These are phyloP conservation scores for Schizosaccharomyces versatilis DNA, from an alignment of 1,139 yeast species.

Conservation along the genomic window DNA sequence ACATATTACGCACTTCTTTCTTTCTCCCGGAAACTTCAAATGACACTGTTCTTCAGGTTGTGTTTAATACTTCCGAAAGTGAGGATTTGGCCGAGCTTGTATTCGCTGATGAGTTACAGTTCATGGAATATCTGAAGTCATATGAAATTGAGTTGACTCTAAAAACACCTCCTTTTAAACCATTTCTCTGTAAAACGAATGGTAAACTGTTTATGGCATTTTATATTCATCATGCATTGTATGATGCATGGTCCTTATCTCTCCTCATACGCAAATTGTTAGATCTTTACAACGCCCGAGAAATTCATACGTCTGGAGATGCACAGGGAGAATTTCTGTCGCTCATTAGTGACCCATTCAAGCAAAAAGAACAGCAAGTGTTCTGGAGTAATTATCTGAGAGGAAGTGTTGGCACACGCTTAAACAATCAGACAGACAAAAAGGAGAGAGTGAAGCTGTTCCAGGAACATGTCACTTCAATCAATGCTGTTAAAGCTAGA, in stretches of 20 bases:
- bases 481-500: not conserved
- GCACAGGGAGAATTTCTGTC: not conserved
- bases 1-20: conserved; percentile 13
- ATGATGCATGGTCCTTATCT: conserved; percentile 14
- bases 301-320: not conserved
- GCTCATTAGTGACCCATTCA: not conserved
- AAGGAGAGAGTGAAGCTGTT: not conserved
- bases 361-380: not conserved
- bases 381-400: not conserved
- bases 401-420: not conserved
- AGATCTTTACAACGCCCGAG: not conserved
- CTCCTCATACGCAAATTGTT: conserved; percentile 9
- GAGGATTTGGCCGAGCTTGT: not conserved
- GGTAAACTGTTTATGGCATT: conserved; percentile 7
- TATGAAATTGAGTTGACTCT: not conserved
- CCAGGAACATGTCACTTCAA: not conserved
- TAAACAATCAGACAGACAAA: not conserved
- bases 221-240: conserved; percentile 14
- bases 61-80: conserved; percentile 1
- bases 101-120: not conserved
- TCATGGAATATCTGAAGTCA: not conserved
- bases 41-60: conserved; percentile 11
- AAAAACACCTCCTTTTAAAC: not conserved
- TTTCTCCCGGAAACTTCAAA: conserved; percentile 3
- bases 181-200: not conserved